Evolutionary conservation across 192 early-diverging fungal genomes (phyloP).

Genomic region (Coemansia guatemalensis): DNA sequence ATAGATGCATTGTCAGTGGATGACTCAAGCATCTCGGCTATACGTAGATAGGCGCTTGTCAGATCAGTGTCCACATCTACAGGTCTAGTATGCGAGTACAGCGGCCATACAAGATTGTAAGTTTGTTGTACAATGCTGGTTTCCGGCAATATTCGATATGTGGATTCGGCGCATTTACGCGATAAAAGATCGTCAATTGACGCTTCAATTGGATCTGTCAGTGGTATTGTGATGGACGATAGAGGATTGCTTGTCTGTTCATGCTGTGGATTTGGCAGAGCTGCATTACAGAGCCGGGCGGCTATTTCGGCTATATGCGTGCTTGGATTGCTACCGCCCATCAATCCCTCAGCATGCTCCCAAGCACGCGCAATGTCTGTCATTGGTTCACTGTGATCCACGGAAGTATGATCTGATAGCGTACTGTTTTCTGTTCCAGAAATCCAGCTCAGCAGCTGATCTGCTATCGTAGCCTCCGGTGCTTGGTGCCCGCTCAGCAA

Average conservation of each 20-base stretch:
- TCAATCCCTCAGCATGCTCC: slow-evolving; percentile 30
- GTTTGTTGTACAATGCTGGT: slow-evolving; percentile 6
- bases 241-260: not conserved
- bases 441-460: slow-evolving; percentile 37
- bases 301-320: slow-evolving; percentile 40
- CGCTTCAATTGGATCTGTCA: not conserved
- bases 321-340: slow-evolving; percentile 27
- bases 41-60: not conserved
- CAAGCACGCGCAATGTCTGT: slow-evolving; percentile 15
- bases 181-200: not conserved
- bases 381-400: not conserved
- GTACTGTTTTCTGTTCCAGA: not conserved
- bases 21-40: not conserved
- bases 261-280: slow-evolving; percentile 1
- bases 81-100: not conserved
- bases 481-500: not conserved
- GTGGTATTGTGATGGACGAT: not conserved
- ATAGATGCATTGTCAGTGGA: not conserved
- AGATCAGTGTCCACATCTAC: not conserved
- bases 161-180: not conserved
- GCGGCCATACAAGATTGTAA: slow-evolving; percentile 14
- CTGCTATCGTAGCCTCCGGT: slow-evolving; percentile 1
- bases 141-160: not conserved
- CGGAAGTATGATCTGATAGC: not conserved
- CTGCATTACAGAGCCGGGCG: slow-evolving; percentile 19